Evolutionary conservation across 345 rosid genomes (phyloP).

Genomic region (Noccaea caerulescens): DNA sequence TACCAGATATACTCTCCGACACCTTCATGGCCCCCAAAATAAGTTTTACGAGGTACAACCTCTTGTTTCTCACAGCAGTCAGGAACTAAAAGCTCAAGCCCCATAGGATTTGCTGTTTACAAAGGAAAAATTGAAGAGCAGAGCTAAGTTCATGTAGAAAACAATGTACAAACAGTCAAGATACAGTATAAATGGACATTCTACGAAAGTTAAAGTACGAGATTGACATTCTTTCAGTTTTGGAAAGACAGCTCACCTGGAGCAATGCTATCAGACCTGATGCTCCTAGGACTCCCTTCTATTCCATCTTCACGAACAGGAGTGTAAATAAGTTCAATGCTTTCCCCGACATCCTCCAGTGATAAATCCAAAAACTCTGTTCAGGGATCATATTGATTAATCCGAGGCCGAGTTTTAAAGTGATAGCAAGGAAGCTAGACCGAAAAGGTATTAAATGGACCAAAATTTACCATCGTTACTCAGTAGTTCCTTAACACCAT

Average conservation of each 20-base stretch:
- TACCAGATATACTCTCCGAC: constrained; percentile 83
- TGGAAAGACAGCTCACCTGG: constrained; percentile 66
- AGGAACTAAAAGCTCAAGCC: constrained; percentile 74
- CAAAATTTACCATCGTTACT: constrained; percentile 64
- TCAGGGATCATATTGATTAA: constrained; percentile 30
- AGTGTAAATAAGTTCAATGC: constrained; percentile 76
- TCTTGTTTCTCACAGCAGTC: constrained; percentile 75
- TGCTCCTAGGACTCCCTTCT: constrained; percentile 68
- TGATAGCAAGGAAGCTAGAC: constrained; percentile 20
- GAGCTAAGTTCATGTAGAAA: constrained; percentile 19
- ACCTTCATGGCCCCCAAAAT: constrained; percentile 94
- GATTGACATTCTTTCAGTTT: constrained; percentile 9
- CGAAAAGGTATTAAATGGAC: constrained; percentile 2
- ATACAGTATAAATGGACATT: constrained; percentile 22
- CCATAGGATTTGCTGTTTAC: constrained; percentile 85
- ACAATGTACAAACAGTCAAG: not conserved
- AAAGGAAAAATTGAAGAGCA: constrained; percentile 28
- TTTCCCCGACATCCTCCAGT: constrained; percentile 77
- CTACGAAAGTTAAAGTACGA: constrained; percentile 6
- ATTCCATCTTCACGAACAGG: constrained; percentile 89
- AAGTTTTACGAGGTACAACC: constrained; percentile 71
- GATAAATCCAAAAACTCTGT: constrained; percentile 85
- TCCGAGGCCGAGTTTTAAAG: constrained; percentile 20
- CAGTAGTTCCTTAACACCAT: constrained; percentile 67
- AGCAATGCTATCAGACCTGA: constrained; percentile 63